Base-by-base conservation (phyloP, 345 rosid species). In the Lumnitzera racemosa region DNA sequence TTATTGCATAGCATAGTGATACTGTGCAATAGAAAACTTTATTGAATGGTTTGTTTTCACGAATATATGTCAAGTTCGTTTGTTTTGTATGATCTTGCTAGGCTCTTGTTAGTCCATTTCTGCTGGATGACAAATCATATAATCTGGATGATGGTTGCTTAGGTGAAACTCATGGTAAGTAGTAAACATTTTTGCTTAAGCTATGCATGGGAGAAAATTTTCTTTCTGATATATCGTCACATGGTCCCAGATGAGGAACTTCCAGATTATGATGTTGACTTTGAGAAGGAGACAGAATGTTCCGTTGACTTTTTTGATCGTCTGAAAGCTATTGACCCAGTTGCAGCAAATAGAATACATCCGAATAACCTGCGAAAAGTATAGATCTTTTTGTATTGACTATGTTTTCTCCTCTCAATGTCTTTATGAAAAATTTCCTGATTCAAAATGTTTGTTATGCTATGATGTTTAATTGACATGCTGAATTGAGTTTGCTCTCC, bases 311-410 rank as follows among this genome's bases (percentile, higher is more conserved):
- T 78, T 60, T 86, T 82, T 66, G 90, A 81, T 23, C 75, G 64
- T 74, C 90, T 94, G 56, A 81, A 80, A 69, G 81, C 79, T 49
- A 69, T 94, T 59, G 97, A 90, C 82, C 97, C 99, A 17, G 82
- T 78, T 68, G 92, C 96, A 51, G 99, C 96, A 29, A 81, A 81
- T 72, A 81, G 96, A 77, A 72, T 94, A 59, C 99, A 90, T 67
- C 97, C 97, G 12, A 90, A 90, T 76, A 86, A 94, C 68, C 73
- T 63, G 41, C 80, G 99, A 83, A 94, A 90, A 64, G 99, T 94
- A 62, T 25, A 74, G 49, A 46, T 56, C 58, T 53, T 11, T 0
- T 3, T 25, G 41, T 58, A 56, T 58, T 31, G 54, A 16, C 31
- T 64, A 13, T 52, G 2, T 31, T 29, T 55, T 31, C 25, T 46